These are phyloP conservation scores for Gastrodia elata DNA, from an alignment of 106 monocot genomes.

Conservation along the genomic window DNA sequence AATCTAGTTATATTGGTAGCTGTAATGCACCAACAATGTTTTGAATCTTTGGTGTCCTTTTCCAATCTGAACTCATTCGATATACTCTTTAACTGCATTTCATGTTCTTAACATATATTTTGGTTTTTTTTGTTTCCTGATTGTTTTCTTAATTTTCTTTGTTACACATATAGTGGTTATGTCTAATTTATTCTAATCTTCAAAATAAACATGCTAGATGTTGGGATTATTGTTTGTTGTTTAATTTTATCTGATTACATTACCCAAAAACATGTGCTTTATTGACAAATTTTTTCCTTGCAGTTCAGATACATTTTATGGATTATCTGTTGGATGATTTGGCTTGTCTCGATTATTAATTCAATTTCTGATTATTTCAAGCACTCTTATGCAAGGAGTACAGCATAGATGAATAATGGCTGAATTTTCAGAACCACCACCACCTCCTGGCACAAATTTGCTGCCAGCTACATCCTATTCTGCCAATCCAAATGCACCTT, in stretches of 20 bases:
- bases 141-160: no score
- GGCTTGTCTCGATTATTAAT: not conserved
- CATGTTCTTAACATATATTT: no score
- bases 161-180: not conserved
- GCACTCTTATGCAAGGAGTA: not conserved
- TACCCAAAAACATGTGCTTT: not conserved
- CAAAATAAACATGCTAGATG: not conserved
- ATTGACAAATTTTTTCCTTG: not conserved
- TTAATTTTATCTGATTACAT: not conserved
- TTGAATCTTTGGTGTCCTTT: no score
- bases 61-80: no score
- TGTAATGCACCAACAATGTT: no score
- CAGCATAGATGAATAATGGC: conserved; percentile 4
- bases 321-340: not conserved
- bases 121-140: no score
- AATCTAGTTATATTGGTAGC: no score
- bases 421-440: conserved; percentile 11
- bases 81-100: no score
- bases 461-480: conserved; percentile 13
- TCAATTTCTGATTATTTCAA: not conserved
- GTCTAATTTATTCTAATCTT: not conserved
- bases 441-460: conserved; percentile 23
- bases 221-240: not conserved
- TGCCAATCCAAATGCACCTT: conserved; percentile 7
- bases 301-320: not conserved